phyloP scores from a whole-genome alignment of 352 stramenopile genomes.

The Peronospora belbahrii region DNA sequence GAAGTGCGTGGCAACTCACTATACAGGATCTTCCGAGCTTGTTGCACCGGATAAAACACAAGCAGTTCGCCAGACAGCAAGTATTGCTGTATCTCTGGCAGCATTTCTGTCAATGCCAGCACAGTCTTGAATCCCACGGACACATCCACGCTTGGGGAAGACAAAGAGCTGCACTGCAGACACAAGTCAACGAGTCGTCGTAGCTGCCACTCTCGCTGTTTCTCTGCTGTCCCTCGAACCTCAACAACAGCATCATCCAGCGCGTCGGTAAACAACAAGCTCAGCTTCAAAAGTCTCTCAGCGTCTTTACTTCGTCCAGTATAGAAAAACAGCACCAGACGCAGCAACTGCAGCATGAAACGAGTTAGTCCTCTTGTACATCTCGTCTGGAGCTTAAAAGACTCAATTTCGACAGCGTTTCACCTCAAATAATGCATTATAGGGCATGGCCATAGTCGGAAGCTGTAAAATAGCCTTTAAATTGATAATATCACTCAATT shows the following conservation, averaged over 20 bases:
- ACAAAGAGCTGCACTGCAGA: constrained; percentile 26
- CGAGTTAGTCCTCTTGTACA: constrained; percentile 4
- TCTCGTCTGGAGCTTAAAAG: not conserved
- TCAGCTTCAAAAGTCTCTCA: constrained; percentile 22
- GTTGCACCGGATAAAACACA: constrained; percentile 1
- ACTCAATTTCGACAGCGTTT: not conserved
- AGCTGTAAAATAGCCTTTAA: constrained; percentile 53
- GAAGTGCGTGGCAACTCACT: constrained; percentile 19
- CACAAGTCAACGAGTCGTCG: constrained; percentile 38
- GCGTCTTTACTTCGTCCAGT: constrained; percentile 18
- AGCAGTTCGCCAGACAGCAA: constrained; percentile 22
- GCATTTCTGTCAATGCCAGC: constrained; percentile 7
- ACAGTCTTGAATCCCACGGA: constrained; percentile 11
- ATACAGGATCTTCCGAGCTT: constrained; percentile 18
- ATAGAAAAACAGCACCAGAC: constrained; percentile 41
- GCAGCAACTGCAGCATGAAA: constrained; percentile 23
- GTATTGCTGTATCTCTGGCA: constrained; percentile 27
- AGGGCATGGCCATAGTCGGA: constrained; percentile 37
- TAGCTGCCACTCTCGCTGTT: constrained; percentile 30
- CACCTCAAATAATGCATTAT: constrained; percentile 41
- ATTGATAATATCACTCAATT: constrained; percentile 44
- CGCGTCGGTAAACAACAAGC: constrained; percentile 21
- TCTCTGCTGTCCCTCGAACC: constrained; percentile 9
- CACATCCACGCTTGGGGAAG: not conserved
- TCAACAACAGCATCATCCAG: constrained; percentile 11